Base-by-base conservation (phyloP, 2,329 filamentous ascomycete species). In the Colletotrichum spinosum region DNA sequence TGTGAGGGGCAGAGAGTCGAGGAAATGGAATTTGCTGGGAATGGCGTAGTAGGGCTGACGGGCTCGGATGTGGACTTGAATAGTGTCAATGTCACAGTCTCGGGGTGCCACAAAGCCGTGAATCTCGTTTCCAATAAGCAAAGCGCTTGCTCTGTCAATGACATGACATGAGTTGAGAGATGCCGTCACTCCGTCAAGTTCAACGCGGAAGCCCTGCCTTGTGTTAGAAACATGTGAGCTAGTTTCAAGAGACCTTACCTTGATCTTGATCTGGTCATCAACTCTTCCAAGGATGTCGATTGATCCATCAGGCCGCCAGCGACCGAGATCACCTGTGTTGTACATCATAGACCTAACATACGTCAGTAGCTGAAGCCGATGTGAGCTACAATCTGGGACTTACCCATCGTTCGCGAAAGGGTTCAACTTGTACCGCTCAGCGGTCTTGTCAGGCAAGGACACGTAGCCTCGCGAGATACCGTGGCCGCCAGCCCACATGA, bases 181-280 rank as follows among this genome's bases (percentile, higher is more conserved):
- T 13, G 80, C 74, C 6, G 85, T 79, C 35, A 89, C 81, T 38
- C 86, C 84, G 60, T 88, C 86, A 6, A 89, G 81, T 72, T 89
- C 86, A 44, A 89, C 84, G 33, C 87, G 83, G 70, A 88, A 88
- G 4, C 86, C 80, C 82, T 58, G 12, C 3, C 1, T 2, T 34
- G 2, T 8, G 17, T 56, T 9, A 44, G 41, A 25, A 42, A 48
- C 2, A 3, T 49, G 11, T 2, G 6, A 5, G 6, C 3, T 4
- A 9, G 12, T 38, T n/a, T 13, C 3, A 11, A 12, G 6, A 7
- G 2, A 25, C 62, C 62, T 41, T 15, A 62, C 63, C 41, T 66
- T 66, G 71, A 89, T 81, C 73, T 89, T 89, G 65, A 89, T 83
- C 70, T 89, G 87, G 63, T 88, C 86, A 68, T 89, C 87, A 10